These are phyloP conservation scores for Tolypocladium pustulatum DNA, from an alignment of 2,329 filamentous ascomycete species.

Conservation along the genomic window DNA sequence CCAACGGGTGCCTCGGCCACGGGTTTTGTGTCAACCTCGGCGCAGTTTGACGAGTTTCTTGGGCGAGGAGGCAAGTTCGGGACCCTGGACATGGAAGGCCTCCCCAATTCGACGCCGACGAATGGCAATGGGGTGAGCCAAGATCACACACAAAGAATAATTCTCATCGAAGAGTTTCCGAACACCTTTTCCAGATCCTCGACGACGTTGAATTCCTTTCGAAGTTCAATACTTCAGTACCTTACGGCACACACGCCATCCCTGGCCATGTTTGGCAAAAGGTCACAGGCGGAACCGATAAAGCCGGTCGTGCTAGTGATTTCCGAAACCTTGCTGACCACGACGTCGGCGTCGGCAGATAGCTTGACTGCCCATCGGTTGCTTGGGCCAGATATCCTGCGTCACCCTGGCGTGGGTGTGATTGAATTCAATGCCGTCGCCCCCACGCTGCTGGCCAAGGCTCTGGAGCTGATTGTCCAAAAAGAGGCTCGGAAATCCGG, in stretches of 20 bases:
- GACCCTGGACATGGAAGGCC: constrained; percentile 44
- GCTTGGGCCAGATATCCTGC: constrained; percentile 74
- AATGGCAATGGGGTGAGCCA: constrained; percentile 9
- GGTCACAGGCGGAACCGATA: constrained; percentile 32
- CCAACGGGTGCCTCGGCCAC: constrained; percentile 51
- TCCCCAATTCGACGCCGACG: constrained; percentile 15
- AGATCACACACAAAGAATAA: constrained; percentile 37
- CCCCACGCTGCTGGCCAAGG: constrained; percentile 74
- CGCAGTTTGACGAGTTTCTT: constrained; percentile 88
- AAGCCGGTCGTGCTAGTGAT: constrained; percentile 80
- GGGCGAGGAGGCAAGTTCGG: constrained; percentile 71
- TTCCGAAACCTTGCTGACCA: constrained; percentile 81
- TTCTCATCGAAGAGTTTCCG: constrained; percentile 74
- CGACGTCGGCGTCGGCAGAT: constrained; percentile 73
- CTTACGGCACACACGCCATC: constrained; percentile 57
- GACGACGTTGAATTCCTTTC: constrained; percentile 56
- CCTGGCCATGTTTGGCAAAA: constrained; percentile 33
- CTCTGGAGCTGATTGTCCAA: constrained; percentile 67
- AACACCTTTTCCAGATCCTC: constrained; percentile 62
- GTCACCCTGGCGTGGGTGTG: constrained; percentile 65
- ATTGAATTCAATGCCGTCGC: constrained; percentile 94
- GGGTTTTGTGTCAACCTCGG: constrained; percentile 58
- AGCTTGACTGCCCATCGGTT: constrained; percentile 89
- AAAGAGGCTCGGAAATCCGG: constrained; percentile 79
- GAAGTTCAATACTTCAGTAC: constrained; percentile 64